phyloP scores from a whole-genome alignment of 2,329 filamentous ascomycete species.

The Cordyceps farinosa region DNA sequence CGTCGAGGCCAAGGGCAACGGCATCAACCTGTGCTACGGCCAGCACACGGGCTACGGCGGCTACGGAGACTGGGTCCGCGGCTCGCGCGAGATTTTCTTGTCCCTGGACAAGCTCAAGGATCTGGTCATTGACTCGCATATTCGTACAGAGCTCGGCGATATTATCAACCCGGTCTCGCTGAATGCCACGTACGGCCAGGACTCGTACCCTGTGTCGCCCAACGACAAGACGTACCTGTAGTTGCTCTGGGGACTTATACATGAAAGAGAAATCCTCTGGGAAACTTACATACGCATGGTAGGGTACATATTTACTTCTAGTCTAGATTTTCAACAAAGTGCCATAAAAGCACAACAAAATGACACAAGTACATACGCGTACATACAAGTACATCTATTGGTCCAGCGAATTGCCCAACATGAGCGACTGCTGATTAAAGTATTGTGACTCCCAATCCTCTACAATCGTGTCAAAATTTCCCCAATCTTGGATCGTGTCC shows the following conservation, averaged over 20 bases:
- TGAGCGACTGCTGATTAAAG: slow-evolving; percentile 15
- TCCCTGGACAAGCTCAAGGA: slow-evolving; percentile 37
- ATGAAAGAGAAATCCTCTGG: too few relatives aligned
- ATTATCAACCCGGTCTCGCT: slow-evolving; percentile 47
- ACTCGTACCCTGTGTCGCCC: slow-evolving; percentile 43
- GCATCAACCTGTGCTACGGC: slow-evolving; percentile 54
- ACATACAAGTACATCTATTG: background rate
- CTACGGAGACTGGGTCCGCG: slow-evolving; percentile 57
- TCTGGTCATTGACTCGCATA: slow-evolving; percentile 50
- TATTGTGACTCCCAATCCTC: slow-evolving; percentile 17
- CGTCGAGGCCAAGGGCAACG: slow-evolving; percentile 38
- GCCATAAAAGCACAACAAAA: too few relatives aligned
- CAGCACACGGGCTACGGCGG: slow-evolving; percentile 64
- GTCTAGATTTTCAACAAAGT: background rate
- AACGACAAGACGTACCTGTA: slow-evolving; percentile 27
- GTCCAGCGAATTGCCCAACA: slow-evolving; percentile 11
- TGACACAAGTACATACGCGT: too few relatives aligned
- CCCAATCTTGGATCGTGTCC: slow-evolving; percentile 10
- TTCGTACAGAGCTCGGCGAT: slow-evolving; percentile 50
- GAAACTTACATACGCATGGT: too few relatives aligned
- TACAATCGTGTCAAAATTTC: slow-evolving; percentile 15
- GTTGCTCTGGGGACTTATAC: background rate
- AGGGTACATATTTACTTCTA: background rate
- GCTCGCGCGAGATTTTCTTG: slow-evolving; percentile 37
- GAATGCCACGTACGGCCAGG: slow-evolving; percentile 53